phyloP scores from a whole-genome alignment of 139 green algal genomes.

The Astrephomene gubernaculifera region DNA sequence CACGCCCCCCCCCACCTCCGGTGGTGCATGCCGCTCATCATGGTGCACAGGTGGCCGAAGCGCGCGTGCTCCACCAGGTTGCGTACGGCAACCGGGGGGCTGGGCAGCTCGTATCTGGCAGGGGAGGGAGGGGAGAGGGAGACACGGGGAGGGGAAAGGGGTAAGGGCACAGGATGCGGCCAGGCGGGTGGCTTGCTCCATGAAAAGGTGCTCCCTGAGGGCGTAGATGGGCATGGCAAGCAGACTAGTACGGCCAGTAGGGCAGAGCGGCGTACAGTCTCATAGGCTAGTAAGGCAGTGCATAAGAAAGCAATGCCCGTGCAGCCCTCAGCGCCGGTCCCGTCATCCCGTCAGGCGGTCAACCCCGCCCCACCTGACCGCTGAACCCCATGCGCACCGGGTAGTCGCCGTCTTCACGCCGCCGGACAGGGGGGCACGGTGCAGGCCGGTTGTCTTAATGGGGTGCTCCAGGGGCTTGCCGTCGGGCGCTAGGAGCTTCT shows the following conservation, averaged over 20 bases:
- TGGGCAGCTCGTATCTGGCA: conserved; percentile 86
- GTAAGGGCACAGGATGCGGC: too few relatives aligned
- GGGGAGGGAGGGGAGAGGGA: neutral
- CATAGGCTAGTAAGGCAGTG: too few relatives aligned
- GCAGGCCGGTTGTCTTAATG: conserved; percentile 74
- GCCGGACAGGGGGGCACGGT: conserved; percentile 78
- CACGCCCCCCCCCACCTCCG: conserved; percentile 48
- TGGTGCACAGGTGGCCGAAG: conserved; percentile 95
- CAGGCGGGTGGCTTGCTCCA: too few relatives aligned
- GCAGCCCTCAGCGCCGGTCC: too few relatives aligned
- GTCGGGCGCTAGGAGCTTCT: neutral
- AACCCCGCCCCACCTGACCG: too few relatives aligned
- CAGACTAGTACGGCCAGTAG: too few relatives aligned
- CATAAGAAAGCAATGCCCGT: too few relatives aligned
- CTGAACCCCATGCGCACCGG: too few relatives aligned
- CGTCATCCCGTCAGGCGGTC: too few relatives aligned
- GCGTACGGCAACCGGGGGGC: conserved; percentile 85
- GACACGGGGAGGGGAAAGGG: neutral
- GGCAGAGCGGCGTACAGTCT: too few relatives aligned
- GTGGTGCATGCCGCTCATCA: conserved; percentile 99
- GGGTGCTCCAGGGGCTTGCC: conserved; percentile 21
- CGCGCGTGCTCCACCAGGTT: conserved; percentile 88
- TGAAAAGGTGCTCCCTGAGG: too few relatives aligned
- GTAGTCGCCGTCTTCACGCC: conserved; percentile 91
- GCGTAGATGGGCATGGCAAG: too few relatives aligned